Evolutionary conservation across 768 basidiomycete species (phyloP).

Genomic region (Mycena leptocephala): DNA sequence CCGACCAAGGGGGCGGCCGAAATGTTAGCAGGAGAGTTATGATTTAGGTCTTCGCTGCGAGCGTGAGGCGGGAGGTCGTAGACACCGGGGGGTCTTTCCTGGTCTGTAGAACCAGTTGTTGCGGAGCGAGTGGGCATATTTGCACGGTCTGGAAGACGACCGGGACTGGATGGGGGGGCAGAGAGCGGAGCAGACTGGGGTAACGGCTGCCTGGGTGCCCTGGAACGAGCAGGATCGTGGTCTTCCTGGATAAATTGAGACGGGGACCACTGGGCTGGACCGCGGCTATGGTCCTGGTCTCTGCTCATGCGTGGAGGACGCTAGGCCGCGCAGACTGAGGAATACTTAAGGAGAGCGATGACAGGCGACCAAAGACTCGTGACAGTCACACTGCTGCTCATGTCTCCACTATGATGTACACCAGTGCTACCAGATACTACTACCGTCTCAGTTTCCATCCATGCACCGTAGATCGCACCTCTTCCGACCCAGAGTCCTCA

Average conservation of each 20-base stretch:
- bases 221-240: not conserved
- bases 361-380: not conserved
- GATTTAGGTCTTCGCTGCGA: conserved; percentile 83
- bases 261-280: conserved; percentile 11
- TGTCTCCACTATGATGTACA: not conserved
- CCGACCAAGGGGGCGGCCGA: conserved; percentile 37
- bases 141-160: conserved; percentile 25
- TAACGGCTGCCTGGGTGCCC: conserved; percentile 7
- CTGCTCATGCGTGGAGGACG: conserved; percentile 35
- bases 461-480: conserved; percentile 86
- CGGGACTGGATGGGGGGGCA: conserved; percentile 21
- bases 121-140: conserved; percentile 16
- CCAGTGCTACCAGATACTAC: not conserved
- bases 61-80: conserved; percentile 60
- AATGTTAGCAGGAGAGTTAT: conserved; percentile 53
- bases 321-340: conserved; percentile 4
- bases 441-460: conserved; percentile 78
- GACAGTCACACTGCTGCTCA: conserved; percentile 4
- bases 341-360: not conserved
- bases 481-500: conserved; percentile 86
- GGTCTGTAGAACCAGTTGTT: conserved; percentile 19
- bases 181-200: not conserved
- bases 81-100: conserved; percentile 1
- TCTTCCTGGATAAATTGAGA: not conserved
- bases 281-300: conserved; percentile 28